Evolutionary conservation across 1,284 basidiomycete species (phyloP).

Genomic region (Boletus semigastroideus): DNA sequence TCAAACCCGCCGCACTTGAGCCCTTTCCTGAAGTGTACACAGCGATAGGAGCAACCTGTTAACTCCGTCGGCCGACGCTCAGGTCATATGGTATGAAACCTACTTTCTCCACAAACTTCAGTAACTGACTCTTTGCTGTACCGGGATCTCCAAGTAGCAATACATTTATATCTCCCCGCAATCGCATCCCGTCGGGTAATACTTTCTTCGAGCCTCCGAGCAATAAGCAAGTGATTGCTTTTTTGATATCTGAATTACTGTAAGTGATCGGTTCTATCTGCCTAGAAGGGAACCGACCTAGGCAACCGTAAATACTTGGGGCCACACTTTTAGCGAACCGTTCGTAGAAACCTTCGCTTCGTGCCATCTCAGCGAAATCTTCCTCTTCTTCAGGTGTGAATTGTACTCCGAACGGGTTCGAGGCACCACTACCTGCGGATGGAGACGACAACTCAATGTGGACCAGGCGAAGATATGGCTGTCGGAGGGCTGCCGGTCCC

Average conservation of each 20-base stretch:
- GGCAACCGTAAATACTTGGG: conserved; percentile 95
- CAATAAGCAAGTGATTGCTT: conserved; percentile 91
- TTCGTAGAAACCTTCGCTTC: conserved; percentile 91
- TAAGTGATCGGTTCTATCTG: conserved; percentile 3
- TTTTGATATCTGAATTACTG: conserved; percentile 84
- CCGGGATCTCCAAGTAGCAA: conserved; percentile 95
- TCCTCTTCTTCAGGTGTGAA: conserved; percentile 98
- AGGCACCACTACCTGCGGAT: conserved; percentile 61
- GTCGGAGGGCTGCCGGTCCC: conserved; percentile 82
- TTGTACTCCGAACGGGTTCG: conserved; percentile 78
- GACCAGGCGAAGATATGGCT: conserved; percentile 92
- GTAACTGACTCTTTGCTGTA: conserved; percentile 95
- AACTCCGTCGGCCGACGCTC: conserved; percentile 1
- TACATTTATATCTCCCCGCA: conserved; percentile 98
- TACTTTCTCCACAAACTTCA: conserved; percentile 99
- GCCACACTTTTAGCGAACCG: conserved; percentile 93
- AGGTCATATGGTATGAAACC: neutral
- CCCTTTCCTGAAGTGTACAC: conserved; percentile 99
- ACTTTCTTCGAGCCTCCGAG: conserved; percentile 99
- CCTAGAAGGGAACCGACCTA: conserved; percentile 57
- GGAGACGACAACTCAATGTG: conserved; percentile 89
- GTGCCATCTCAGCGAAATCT: conserved; percentile 88
- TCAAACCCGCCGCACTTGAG: conserved; percentile 96
- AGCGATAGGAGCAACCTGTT: conserved; percentile 89
- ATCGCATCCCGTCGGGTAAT: conserved; percentile 94